Conservation (phyloP, 2,329 filamentous ascomycete species). For the Microcyclospora tardicrescens region DNA sequence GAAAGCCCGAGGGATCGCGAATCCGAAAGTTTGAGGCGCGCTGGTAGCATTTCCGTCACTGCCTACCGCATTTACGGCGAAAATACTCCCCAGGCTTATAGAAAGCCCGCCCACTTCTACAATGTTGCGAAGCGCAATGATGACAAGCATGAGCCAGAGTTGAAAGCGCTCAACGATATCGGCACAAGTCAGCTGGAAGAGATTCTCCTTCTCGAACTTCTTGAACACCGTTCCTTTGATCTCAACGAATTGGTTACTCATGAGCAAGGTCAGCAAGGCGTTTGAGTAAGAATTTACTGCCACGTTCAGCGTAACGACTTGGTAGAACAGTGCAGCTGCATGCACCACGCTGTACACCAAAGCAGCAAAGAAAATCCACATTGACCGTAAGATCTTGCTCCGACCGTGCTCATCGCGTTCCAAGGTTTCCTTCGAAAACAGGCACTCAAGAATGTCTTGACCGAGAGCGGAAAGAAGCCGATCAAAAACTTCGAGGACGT, state of each 20-base stretch:
- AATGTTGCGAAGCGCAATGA: slow-evolving; percentile 91
- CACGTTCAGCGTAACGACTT: slow-evolving; percentile 94
- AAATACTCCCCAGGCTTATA: slow-evolving; percentile 23
- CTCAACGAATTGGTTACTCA: slow-evolving; percentile 98
- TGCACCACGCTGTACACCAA: slow-evolving; percentile 81
- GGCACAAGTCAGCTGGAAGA: slow-evolving; percentile 91
- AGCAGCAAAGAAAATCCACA: slow-evolving; percentile 82
- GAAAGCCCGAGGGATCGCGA: slow-evolving; percentile 80
- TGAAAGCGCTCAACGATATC: slow-evolving; percentile 97
- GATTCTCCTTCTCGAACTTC: slow-evolving; percentile 93
- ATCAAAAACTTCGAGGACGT: slow-evolving; percentile 86
- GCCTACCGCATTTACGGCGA: slow-evolving; percentile 7
- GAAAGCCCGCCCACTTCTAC: slow-evolving; percentile 86
- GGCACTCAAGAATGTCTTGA: slow-evolving; percentile 89
- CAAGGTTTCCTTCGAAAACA: slow-evolving; percentile 86
- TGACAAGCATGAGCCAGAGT: slow-evolving; percentile 91
- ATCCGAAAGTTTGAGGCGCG: slow-evolving; percentile 32
- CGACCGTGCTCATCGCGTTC: slow-evolving; percentile 78
- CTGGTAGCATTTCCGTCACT: slow-evolving; percentile 28
- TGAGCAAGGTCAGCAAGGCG: slow-evolving; percentile 74
- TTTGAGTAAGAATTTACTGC: slow-evolving; percentile 98
- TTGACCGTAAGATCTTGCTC: slow-evolving; percentile 76
- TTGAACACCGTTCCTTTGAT: slow-evolving; percentile 99
- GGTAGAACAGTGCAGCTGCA: slow-evolving; percentile 81
- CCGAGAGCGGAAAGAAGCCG: slow-evolving; percentile 80